Base-by-base conservation (phyloP, 352 stramenopile species). In the Globisporangium nodosum region DNA sequence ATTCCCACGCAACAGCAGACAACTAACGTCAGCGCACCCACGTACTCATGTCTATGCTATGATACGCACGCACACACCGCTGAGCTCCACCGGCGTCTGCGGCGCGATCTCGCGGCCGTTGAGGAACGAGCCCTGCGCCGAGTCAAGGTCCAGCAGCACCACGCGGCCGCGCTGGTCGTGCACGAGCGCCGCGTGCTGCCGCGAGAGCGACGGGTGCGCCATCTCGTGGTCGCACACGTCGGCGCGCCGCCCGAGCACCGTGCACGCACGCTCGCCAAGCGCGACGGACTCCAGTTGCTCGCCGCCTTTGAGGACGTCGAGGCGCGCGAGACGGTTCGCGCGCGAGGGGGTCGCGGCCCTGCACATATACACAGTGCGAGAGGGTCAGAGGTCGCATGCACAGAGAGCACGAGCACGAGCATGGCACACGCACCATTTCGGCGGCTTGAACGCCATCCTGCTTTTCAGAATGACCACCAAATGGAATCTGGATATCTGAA, bases 111-210 rank as follows among this genome's bases (percentile, higher is more conserved):
- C 76, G 42, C 77, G 50, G 46, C 63, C 81, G 58, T 95, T 92
- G 42, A 96, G 58, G 35, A 90, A 92, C 42, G 87, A 91, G 46
- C 87, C 88, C 60, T 97, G 87, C n/a, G 77, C 81, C 3, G 85
- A 95, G 6, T 71, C 74, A 20, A 96, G 70, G 63, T 96, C 88
- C 59, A 93, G 64, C 13, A 94, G 59, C 21, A 65, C 75, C 0
- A 96, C 42, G 1, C 65, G 55, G 3, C 71, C 76, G 6, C 84
- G 53, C 31, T 78, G 71, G 53, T 87, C 66, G 58, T 96, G 84
- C 27, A 87, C 74, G 43, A 96, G 56, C 9, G 77, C 70, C 6
- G 84, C 87, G 64, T 96, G 88, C 54, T 89, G 74, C 12, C 88
- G 74, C 7, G 85, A 95, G 62, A 93, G 83, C 42, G 79, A 92